Evolutionary conservation across 108 stramenopile species (phyloP).

Genomic region (Nitzschia sp.): DNA sequence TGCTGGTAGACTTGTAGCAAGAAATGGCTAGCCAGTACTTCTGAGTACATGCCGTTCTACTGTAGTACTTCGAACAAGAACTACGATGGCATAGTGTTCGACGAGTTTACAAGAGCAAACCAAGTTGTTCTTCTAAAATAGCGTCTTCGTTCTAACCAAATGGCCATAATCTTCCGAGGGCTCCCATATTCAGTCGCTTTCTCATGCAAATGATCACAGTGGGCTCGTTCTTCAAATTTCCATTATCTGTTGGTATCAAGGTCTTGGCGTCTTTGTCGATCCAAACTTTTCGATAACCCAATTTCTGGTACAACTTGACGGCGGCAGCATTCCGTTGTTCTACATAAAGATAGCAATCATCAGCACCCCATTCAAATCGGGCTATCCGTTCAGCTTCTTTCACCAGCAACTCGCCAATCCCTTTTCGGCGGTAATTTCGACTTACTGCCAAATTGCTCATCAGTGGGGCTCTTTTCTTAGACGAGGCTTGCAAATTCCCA

Average conservation of each 20-base stretch:
- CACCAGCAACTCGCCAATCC: slow-evolving; percentile 74
- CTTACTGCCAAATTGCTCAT: slow-evolving; percentile 82
- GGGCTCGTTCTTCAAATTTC: slow-evolving; percentile 42
- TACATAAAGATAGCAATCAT: slow-evolving; percentile 76
- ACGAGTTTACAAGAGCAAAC: too few species aligned
- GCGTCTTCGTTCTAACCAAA: slow-evolving; percentile 2
- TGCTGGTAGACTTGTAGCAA: too few species aligned
- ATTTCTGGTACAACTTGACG: slow-evolving; percentile 69
- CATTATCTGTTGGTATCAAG: slow-evolving; percentile 57
- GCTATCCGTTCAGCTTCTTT: slow-evolving; percentile 59
- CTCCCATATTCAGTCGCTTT: slow-evolving; percentile 40
- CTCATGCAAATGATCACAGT: slow-evolving; percentile 81
- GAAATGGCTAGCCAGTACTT: too few species aligned
- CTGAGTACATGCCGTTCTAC: too few species aligned
- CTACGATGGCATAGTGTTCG: too few species aligned
- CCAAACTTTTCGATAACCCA: slow-evolving; percentile 73
- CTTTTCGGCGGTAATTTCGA: slow-evolving; percentile 57
- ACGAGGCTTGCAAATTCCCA: background rate
- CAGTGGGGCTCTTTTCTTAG: slow-evolving; percentile 42
- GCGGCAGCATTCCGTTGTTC: slow-evolving; percentile 73
- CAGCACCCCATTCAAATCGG: slow-evolving; percentile 65
- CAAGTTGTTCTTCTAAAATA: too few species aligned
- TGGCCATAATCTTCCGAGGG: slow-evolving; percentile 21
- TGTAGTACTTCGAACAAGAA: too few species aligned
- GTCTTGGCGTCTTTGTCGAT: slow-evolving; percentile 68